Percentiles rank a stretch among this genome's conserved stretches.
Evolutionary conservation across 352 stramenopile species (phyloP).

Genomic region (Phytophthora melonis): DNA sequence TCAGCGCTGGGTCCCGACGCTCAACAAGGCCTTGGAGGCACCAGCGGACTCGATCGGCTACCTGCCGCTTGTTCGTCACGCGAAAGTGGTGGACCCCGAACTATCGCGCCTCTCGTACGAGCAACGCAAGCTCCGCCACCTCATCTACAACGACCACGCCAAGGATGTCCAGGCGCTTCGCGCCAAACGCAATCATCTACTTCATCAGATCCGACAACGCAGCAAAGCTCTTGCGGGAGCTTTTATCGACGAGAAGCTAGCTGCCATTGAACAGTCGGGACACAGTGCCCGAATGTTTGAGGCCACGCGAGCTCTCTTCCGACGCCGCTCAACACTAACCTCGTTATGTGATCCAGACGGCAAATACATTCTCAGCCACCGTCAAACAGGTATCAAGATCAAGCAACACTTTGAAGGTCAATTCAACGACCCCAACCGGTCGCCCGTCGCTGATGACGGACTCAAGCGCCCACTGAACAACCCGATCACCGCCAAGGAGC

Average conservation of each 20-base stretch:
- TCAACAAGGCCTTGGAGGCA: too few relatives aligned
- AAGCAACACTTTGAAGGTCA: constrained; percentile 9
- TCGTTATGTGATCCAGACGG: constrained; percentile 2
- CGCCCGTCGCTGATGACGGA: not conserved
- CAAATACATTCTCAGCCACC: constrained; percentile 7
- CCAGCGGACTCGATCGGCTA: too few relatives aligned
- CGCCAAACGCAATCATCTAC: not conserved
- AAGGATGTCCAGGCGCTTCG: not conserved
- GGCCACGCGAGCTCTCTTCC: constrained; percentile 1
- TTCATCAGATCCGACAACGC: constrained; percentile 4
- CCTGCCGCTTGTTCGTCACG: not conserved
- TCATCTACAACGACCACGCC: not conserved
- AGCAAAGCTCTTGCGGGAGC: constrained; percentile 6
- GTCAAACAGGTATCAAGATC: constrained; percentile 1
- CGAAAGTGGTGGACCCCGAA: constrained; percentile 7
- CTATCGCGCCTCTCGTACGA: constrained; percentile 4
- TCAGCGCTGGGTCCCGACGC: too few relatives aligned
- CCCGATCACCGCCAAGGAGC: not conserved
- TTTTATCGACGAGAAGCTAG: constrained; percentile 5
- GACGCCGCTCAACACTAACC: not conserved
- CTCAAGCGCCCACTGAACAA: not conserved
- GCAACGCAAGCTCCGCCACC: not conserved
- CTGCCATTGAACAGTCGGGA: not conserved
- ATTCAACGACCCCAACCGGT: not conserved
- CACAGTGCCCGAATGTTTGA: not conserved